Conservation (phyloP, 2,329 filamentous ascomycete species). For the Colletotrichum gloeosporioides region DNA sequence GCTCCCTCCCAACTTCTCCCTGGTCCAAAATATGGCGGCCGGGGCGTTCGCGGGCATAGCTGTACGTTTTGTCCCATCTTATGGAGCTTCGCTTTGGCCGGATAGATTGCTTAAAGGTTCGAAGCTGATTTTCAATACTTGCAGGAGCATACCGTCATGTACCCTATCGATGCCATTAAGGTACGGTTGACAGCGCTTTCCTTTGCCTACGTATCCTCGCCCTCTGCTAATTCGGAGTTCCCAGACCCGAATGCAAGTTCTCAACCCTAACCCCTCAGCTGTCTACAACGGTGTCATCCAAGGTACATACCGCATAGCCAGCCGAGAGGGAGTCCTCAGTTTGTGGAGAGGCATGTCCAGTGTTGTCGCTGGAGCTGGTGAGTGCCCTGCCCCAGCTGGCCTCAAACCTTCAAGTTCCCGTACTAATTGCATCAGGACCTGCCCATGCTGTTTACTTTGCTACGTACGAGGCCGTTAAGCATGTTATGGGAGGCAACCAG, state of each 20-base stretch:
- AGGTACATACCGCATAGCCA: constrained; percentile 90
- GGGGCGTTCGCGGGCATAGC: constrained; percentile 97
- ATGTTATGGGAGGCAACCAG: constrained; percentile 91
- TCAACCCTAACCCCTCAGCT: constrained; percentile 81
- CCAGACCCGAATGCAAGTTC: constrained; percentile 96
- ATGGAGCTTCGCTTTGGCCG: not conserved
- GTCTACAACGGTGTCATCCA: constrained; percentile 91
- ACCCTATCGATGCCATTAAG: constrained; percentile 97
- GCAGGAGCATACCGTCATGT: constrained; percentile 98
- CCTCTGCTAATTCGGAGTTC: constrained; percentile 24
- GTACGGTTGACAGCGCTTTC: constrained; percentile 48
- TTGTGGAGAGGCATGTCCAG: constrained; percentile 97
- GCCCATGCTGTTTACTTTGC: constrained; percentile 98
- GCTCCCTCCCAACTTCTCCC: constrained; percentile 91
- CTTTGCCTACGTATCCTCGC: not conserved
- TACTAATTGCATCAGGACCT: constrained; percentile 66
- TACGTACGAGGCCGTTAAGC: constrained; percentile 97
- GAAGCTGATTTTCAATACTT: constrained; percentile 22
- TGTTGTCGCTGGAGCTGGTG: constrained; percentile 93
- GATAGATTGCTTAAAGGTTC: not conserved
- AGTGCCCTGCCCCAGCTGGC: constrained; percentile 29
- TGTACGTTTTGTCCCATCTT: constrained; percentile 55
- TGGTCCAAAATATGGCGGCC: constrained; percentile 92
- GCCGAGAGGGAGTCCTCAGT: constrained; percentile 86
- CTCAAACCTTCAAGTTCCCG: not conserved